A percentile compares a stretch with the other conserved stretches of the same genome.
These are phyloP conservation scores for Populus nigra DNA, from an alignment of 345 rosid genomes.

Conservation along the genomic window DNA sequence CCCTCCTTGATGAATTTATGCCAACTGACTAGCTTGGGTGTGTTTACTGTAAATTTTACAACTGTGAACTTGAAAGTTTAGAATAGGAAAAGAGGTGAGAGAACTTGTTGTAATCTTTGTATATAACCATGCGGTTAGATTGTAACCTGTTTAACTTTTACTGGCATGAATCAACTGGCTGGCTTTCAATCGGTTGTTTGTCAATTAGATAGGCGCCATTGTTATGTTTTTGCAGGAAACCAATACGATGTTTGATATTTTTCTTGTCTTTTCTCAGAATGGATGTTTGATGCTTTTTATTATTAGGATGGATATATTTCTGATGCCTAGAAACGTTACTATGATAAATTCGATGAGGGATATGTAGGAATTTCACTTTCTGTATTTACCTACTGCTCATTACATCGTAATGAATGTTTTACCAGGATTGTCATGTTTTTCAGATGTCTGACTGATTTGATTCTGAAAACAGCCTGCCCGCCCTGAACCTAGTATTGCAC, in stretches of 20 bases:
- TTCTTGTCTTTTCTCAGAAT: background rate
- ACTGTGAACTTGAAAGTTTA: slow-evolving; percentile 27
- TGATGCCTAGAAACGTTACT: background rate
- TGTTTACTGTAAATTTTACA: slow-evolving; percentile 35
- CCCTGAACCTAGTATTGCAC: background rate
- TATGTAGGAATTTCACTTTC: background rate
- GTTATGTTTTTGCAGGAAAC: background rate
- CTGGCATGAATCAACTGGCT: background rate
- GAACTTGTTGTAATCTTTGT: slow-evolving; percentile 42
- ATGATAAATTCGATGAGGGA: background rate
- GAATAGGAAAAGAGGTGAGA: slow-evolving; percentile 19
- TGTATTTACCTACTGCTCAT: background rate
- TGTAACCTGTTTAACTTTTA: background rate
- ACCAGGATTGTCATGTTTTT: background rate
- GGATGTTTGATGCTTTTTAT: background rate
- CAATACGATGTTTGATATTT: background rate
- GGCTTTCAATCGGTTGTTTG: background rate
- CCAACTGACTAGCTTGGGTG: slow-evolving; percentile 20
- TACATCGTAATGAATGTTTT: background rate
- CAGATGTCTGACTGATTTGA: background rate
- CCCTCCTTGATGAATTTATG: slow-evolving; percentile 3
- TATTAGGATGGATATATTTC: background rate
- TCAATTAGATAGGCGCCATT: background rate
- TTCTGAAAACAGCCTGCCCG: background rate
- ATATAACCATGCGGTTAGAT: slow-evolving; percentile 31